Conservation (phyloP, 805 yeast species). For the Candida alai region DNA sequence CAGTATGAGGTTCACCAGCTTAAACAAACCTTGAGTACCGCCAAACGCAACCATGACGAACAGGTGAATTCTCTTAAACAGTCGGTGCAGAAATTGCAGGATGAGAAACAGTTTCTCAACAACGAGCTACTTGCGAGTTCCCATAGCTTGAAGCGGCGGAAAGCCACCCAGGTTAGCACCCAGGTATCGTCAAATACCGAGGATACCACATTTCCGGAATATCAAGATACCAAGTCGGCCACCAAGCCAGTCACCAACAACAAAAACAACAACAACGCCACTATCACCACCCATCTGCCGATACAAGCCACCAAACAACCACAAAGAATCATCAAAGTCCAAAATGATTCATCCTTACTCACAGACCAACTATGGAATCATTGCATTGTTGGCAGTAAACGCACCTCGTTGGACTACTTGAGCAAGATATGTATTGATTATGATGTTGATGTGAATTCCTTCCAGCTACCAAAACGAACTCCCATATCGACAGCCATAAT, state of each 20-base stretch:
- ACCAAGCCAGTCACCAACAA: background rate
- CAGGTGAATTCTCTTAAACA: slow-evolving; percentile 27
- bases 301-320: no score
- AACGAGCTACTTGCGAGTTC: slow-evolving; percentile 32
- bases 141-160: slow-evolving; percentile 18
- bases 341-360: slow-evolving; percentile 31
- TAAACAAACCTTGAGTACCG: slow-evolving; percentile 13
- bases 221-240: no score
- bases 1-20: slow-evolving; percentile 33
- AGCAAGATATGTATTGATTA: slow-evolving; percentile 28
- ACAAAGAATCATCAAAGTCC: slow-evolving; percentile 20
- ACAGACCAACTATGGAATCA: slow-evolving; percentile 34
- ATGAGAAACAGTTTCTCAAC: slow-evolving; percentile 39
- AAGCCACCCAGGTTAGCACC: slow-evolving; percentile 2
- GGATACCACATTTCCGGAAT: no score
- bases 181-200: no score
- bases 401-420: slow-evolving; percentile 29
- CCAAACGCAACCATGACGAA: slow-evolving; percentile 23
- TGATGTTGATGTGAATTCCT: slow-evolving; percentile 15
- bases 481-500: slow-evolving; percentile 36
- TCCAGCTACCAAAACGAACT: slow-evolving; percentile 21
- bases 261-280: slow-evolving; percentile 2
- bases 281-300: slow-evolving; percentile 6
- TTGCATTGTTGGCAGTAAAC: slow-evolving; percentile 32
- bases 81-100: slow-evolving; percentile 36